These are phyloP conservation scores for Pestalotiopsis sp. DNA, from an alignment of 2,329 filamentous ascomycete species.

Conservation along the genomic window DNA sequence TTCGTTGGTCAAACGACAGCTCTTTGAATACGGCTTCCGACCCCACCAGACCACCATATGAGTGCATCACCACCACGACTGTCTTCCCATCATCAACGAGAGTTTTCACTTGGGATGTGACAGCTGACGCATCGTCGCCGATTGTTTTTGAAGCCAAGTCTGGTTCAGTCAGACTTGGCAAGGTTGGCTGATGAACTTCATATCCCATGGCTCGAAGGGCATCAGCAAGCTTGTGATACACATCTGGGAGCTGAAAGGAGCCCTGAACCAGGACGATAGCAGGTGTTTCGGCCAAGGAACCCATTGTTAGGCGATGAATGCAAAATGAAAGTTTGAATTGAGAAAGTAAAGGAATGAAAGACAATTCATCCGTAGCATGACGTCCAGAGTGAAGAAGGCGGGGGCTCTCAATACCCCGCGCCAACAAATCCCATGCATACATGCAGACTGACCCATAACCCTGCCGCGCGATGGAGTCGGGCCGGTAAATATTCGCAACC, in stretches of 20 bases:
- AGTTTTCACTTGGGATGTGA: background rate
- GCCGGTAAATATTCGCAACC: too few relatives aligned
- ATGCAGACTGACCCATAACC: too few relatives aligned
- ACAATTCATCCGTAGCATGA: too few relatives aligned
- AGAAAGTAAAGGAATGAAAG: too few relatives aligned
- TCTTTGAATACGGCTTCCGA: constrained; percentile 19
- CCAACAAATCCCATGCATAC: too few relatives aligned
- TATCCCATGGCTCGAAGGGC: background rate
- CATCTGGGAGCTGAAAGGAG: constrained; percentile 13
- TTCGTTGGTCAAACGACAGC: constrained; percentile 16
- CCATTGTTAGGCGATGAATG: background rate
- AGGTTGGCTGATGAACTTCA: constrained; percentile 8
- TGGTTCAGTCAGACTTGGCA: constrained; percentile 7
- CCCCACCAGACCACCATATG: constrained; percentile 24
- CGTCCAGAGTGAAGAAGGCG: too few relatives aligned
- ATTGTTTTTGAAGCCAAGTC: constrained; percentile 12
- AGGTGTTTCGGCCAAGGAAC: background rate
- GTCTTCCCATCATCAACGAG: constrained; percentile 17
- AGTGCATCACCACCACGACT: constrained; percentile 25
- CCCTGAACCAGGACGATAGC: constrained; percentile 14
- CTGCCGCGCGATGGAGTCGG: too few relatives aligned
- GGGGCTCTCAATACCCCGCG: too few relatives aligned
- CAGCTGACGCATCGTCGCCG: background rate
- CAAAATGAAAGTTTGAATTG: background rate
- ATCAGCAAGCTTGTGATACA: constrained; percentile 6